Evolutionary conservation across 768 basidiomycete genomes (phyloP).

Genomic region (Boletus sensibilis): DNA sequence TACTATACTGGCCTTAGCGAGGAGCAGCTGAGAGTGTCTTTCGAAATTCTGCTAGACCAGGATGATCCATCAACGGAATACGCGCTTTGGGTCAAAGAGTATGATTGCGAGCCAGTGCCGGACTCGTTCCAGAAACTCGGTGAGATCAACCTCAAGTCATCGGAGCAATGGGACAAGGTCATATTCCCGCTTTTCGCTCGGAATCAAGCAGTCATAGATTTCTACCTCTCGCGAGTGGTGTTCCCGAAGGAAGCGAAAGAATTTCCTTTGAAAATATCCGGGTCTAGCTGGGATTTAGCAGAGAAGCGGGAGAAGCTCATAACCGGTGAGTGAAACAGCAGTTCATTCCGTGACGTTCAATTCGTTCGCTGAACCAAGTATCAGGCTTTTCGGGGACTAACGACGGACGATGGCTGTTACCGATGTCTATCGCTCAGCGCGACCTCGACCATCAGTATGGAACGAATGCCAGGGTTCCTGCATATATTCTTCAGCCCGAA

Average conservation of each 20-base stretch:
- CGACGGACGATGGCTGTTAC: conserved; percentile 37
- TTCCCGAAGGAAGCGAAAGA: conserved; percentile 36
- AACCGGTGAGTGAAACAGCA: background rate
- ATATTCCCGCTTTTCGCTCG: background rate
- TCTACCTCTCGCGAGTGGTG: conserved; percentile 30
- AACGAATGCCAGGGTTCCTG: conserved; percentile 42
- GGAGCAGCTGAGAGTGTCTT: background rate
- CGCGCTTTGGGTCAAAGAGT: background rate
- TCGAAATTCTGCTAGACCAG: conserved; percentile 1
- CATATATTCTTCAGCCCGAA: conserved; percentile 27
- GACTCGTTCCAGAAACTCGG: background rate
- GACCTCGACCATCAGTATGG: conserved; percentile 26
- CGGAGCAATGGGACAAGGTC: conserved; percentile 2
- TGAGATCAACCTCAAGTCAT: conserved; percentile 3
- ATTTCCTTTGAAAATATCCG: conserved; percentile 30
- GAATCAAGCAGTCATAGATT: conserved; percentile 3
- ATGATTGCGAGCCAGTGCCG: background rate
- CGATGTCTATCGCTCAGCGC: conserved; percentile 30
- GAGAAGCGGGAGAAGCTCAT: conserved; percentile 9
- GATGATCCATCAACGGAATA: conserved; percentile 5
- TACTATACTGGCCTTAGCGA: conserved; percentile 22
- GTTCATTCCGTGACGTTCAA: background rate
- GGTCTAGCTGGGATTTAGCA: conserved; percentile 38
- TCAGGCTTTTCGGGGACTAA: conserved; percentile 42
- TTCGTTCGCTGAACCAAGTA: background rate